phyloP scores from a whole-genome alignment of 2,329 filamentous ascomycete species.

The Sordariomycetes sp. region DNA sequence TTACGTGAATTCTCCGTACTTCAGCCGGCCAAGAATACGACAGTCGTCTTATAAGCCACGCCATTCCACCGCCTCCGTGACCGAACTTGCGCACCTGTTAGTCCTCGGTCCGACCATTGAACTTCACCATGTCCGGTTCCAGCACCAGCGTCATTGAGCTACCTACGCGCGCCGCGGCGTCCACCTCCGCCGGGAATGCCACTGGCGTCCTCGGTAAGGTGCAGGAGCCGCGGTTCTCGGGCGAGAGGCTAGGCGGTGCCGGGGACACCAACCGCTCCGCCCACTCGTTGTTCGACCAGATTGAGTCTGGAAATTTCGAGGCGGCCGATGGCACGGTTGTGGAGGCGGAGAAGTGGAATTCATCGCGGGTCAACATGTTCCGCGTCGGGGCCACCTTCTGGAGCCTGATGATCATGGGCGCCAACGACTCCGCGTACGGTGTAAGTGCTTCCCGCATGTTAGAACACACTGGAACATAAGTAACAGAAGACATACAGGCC shows the following conservation, averaged over 20 bases:
- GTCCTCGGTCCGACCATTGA: background rate
- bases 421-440: constrained; percentile 58
- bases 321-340: background rate
- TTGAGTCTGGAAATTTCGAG: background rate
- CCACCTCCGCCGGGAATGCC: background rate
- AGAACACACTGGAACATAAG: background rate
- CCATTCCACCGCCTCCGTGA: background rate
- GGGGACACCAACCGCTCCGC: background rate
- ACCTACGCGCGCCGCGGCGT: background rate
- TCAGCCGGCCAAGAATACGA: background rate
- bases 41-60: background rate
- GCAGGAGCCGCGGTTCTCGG: background rate
- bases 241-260: background rate
- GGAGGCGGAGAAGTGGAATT: constrained; percentile 49
- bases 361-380: constrained; percentile 44
- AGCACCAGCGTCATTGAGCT: constrained; percentile 1
- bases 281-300: background rate
- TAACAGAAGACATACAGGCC: background rate
- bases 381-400: constrained; percentile 49
- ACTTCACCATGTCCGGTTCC: background rate
- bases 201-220: background rate
- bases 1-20: background rate
- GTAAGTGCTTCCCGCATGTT: constrained; percentile 25
- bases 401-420: constrained; percentile 54
- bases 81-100: background rate